Evolutionary conservation across 179 eudicot genomes (phyloP).

Genomic region (Beta corolliflora): DNA sequence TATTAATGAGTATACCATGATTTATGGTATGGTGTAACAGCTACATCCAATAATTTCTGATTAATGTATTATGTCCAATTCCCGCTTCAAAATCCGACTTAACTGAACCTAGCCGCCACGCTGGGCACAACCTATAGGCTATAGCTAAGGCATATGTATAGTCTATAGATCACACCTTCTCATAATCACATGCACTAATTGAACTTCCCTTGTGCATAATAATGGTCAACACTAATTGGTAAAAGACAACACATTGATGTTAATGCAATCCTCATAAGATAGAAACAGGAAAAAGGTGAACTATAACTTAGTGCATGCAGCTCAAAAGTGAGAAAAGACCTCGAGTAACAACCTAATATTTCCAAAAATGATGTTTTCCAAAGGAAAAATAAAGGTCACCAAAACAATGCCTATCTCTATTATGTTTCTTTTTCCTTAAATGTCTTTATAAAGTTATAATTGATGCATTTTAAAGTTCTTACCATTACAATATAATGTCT

Average conservation of each 20-base stretch:
- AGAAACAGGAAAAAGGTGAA: conserved; percentile 10
- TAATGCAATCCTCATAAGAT: conserved; percentile 9
- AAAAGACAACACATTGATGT: conserved; percentile 17
- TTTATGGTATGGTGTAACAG: no score
- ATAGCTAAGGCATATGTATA: no score
- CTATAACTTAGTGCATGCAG: conserved; percentile 12
- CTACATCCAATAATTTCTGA: no score
- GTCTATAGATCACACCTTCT: not conserved
- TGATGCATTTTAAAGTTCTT: conserved; percentile 7
- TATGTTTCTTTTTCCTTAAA: conserved; percentile 4
- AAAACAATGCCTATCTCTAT: conserved; percentile 4
- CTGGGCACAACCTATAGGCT: no score
- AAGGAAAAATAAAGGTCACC: not conserved
- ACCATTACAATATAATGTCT: conserved; percentile 8
- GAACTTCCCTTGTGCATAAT: not conserved
- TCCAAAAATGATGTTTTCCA: conserved; percentile 9
- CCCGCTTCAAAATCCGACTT: no score
- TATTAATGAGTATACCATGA: no score
- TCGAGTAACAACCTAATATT: conserved; percentile 17
- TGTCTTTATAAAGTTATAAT: not conserved
- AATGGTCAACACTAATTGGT: conserved; percentile 8
- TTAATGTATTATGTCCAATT: no score
- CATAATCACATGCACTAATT: not conserved
- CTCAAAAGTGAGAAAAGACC: conserved; percentile 10
- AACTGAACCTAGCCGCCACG: no score